phyloP scores from a whole-genome alignment of 208 protist genomes.

The Lotmaria passim region DNA sequence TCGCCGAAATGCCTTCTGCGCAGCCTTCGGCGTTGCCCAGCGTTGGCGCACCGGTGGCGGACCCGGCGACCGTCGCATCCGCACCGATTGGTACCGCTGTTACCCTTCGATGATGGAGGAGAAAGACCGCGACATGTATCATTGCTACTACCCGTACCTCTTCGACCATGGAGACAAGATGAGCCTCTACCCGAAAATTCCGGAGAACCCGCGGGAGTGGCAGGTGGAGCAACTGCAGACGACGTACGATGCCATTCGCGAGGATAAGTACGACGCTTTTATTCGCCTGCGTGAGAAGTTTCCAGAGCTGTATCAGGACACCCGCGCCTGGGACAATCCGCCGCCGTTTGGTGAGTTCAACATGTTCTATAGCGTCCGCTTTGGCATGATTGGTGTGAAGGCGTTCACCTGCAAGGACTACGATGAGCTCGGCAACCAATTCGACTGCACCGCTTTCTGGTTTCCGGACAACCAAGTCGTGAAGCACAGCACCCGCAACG shows the following conservation, averaged over 20 bases:
- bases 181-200: slow-evolving; percentile 93
- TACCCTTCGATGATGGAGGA: slow-evolving; percentile 91
- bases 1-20: slow-evolving; percentile 2
- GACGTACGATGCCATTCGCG: slow-evolving; percentile 94
- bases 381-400: slow-evolving; percentile 92
- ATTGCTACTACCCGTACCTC: slow-evolving; percentile 94
- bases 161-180: slow-evolving; percentile 93
- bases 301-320: slow-evolving; percentile 93
- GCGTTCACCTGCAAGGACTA: slow-evolving; percentile 93
- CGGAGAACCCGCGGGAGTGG: slow-evolving; percentile 90
- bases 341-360: slow-evolving; percentile 94
- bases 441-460: slow-evolving; percentile 93
- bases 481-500: slow-evolving; percentile 79
- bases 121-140: slow-evolving; percentile 93
- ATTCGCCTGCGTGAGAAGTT: slow-evolving; percentile 91
- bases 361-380: slow-evolving; percentile 94
- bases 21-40: slow-evolving; percentile 20
- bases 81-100: slow-evolving; percentile 90
- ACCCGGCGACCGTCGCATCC: slow-evolving; percentile 81
- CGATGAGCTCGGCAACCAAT: slow-evolving; percentile 93
- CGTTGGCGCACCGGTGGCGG: slow-evolving; percentile 78
- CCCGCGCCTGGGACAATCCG: slow-evolving; percentile 91
- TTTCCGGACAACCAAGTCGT: slow-evolving; percentile 94
- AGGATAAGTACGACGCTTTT: slow-evolving; percentile 95
- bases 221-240: slow-evolving; percentile 92